Conservation (phyloP, 805 yeast genomes). For the Candida wancherniae region DNA sequence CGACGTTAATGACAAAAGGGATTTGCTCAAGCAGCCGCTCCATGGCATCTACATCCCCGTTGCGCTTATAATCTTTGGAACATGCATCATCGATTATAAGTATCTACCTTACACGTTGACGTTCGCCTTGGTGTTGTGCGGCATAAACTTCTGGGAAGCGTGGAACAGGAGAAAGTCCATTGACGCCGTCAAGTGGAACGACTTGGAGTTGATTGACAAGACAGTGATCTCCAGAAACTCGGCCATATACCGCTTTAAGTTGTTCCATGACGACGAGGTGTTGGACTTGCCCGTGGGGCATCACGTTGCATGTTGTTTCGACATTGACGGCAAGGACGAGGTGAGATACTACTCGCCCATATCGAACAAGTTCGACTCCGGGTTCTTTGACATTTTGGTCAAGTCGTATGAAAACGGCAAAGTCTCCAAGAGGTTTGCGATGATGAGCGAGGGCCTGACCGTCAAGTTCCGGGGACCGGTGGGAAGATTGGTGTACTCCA, state of each 20-base stretch:
- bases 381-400: slow-evolving; percentile 71
- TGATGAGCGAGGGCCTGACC: slow-evolving; percentile 56
- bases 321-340: slow-evolving; percentile 46
- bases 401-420: slow-evolving; percentile 71
- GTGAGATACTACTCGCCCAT: slow-evolving; percentile 75
- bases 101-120: slow-evolving; percentile 44
- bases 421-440: slow-evolving; percentile 64
- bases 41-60: slow-evolving; percentile 75
- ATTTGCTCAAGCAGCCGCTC: slow-evolving; percentile 60
- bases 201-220: slow-evolving; percentile 67
- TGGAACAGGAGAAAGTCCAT: slow-evolving; percentile 43
- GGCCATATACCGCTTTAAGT: slow-evolving; percentile 69
- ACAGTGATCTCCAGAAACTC: slow-evolving; percentile 66
- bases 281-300: slow-evolving; percentile 71
- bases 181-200: slow-evolving; percentile 51
- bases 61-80: slow-evolving; percentile 56
- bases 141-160: slow-evolving; percentile 34
- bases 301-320: slow-evolving; percentile 58
- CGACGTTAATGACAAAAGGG: slow-evolving; percentile 37
- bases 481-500: slow-evolving; percentile 58
- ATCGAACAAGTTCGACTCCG: slow-evolving; percentile 62
- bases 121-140: slow-evolving; percentile 31
- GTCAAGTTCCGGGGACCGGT: slow-evolving; percentile 77
- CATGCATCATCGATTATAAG: slow-evolving; percentile 46
- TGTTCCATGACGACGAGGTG: slow-evolving; percentile 55